These are phyloP conservation scores for Physcomitrium patens DNA, from an alignment of 225 moss, liverwort and hornwort genomes.

Conservation along the genomic window DNA sequence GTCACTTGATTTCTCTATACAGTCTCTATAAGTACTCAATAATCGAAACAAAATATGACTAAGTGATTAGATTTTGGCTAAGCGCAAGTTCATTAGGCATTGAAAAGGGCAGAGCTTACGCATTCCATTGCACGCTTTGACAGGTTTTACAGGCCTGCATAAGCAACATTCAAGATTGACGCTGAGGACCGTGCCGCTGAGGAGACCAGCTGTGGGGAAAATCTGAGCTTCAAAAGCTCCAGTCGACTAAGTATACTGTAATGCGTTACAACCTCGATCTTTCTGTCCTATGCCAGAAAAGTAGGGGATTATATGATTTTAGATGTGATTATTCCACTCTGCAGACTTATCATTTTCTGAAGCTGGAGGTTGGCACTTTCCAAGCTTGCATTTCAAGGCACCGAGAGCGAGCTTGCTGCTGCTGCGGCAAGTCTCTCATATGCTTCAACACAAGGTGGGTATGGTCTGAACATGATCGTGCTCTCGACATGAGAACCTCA, in stretches of 20 bases:
- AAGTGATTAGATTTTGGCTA: neutral
- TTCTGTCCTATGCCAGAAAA: neutral
- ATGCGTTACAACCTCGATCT: neutral
- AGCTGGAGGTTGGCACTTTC: neutral
- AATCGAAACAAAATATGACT: neutral
- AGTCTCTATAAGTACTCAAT: too few relatives aligned
- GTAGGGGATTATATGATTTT: neutral
- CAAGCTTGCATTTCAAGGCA: neutral
- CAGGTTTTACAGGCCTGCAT: neutral
- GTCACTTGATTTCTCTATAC: neutral
- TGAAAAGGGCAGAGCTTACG: constrained; percentile 64
- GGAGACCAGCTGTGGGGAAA: neutral
- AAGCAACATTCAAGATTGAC: neutral
- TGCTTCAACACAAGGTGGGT: too few relatives aligned
- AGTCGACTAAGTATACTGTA: constrained; percentile 4
- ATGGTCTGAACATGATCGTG: neutral
- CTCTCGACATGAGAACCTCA: neutral
- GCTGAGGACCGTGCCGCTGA: neutral
- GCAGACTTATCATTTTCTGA: neutral
- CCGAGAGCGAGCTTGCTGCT: constrained; percentile 6
- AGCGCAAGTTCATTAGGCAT: constrained; percentile 66
- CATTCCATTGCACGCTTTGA: neutral
- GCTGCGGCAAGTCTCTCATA: neutral
- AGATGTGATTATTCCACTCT: neutral
- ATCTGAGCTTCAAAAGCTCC: neutral